These are phyloP conservation scores for Hypoxylon subgilvum DNA, from an alignment of 495 filamentous ascomycete genomes.

Conservation along the genomic window DNA sequence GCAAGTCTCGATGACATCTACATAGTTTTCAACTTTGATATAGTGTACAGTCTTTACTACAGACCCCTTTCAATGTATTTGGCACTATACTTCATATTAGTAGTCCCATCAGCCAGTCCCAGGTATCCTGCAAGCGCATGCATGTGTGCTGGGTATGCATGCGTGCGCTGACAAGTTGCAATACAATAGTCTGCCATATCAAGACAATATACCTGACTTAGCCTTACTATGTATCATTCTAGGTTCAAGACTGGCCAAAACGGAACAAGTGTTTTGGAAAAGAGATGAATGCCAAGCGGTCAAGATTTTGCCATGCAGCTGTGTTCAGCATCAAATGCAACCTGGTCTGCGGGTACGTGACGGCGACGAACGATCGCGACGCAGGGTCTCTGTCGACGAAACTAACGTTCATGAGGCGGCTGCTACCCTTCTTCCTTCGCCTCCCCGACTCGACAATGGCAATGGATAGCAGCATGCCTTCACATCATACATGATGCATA, in stretches of 20 bases:
- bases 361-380: constrained; percentile 22
- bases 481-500: constrained; percentile 32
- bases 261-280: constrained; percentile 27
- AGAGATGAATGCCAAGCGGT: constrained; percentile 34
- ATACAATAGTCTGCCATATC: constrained; percentile 37
- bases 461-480: constrained; percentile 1
- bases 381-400: constrained; percentile 26
- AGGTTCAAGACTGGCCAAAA: constrained; percentile 33
- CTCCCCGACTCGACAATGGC: constrained; percentile 1
- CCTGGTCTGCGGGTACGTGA: constrained; percentile 29
- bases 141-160: constrained; percentile 30
- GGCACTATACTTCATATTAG: constrained; percentile 15
- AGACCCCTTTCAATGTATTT: not conserved
- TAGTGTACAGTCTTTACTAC: no score
- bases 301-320: constrained; percentile 20
- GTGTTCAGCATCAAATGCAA: constrained; percentile 24
- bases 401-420: constrained; percentile 7
- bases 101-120: constrained; percentile 15
- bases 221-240: constrained; percentile 30
- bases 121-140: constrained; percentile 24
- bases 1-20: no score
- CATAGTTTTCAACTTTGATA: no score
- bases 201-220: constrained; percentile 33
- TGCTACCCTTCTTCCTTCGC: constrained; percentile 9
- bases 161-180: constrained; percentile 35